Evolutionary conservation across 345 rosid genomes (phyloP), one percentile per base, ranked within the genome.

Genomic region (Dipteronia sinensis): DNA sequence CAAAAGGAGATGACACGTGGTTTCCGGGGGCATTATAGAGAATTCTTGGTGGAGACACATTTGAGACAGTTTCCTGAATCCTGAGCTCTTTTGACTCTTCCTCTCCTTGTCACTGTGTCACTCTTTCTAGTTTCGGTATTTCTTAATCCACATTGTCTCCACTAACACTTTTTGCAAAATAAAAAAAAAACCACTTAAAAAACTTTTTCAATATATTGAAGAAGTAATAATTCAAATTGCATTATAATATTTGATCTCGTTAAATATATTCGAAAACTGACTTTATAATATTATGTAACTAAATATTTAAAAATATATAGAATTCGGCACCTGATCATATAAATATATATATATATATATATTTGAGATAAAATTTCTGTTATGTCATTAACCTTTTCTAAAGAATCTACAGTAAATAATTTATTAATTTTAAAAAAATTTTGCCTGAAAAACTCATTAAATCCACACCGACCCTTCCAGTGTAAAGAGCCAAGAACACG

Each of bases 401-500:
- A 2, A 12, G 22, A n/a, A 16, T 19, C 49, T 42, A 23, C 42
- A 7, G 68, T 62, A 42, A 62, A 42, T 13, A 58, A 49, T 7
- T 66, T 3, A 7, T 40, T 20, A 34, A 34, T 34, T 34, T n/a
- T n/a, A n/a, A n/a, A n/a, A n/a, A 34, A 34, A 34, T 0, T 3
- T 67, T 16, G 4, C 19, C 0, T 59, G 53, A 17, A 42, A 83
- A 75, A 72, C 56, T 74, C 91, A 89, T 85, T 89, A 85, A 89
- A 82, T 86, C 89, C 81, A 27, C 95, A 87, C 97, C 94, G 93
- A 90, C 92, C 84, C 83, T 67, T 66, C 73, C 78, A 61, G 88
- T 8, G 23, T 78, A 68, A 80, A 80, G 82, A 76, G 87, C 78
- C 90, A 80, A 85, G 83, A 78, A 83, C 82, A 73, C 83, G 87